Evolutionary conservation across 73 alveolate genomes (phyloP).

Genomic region (Symbiodinium natans): DNA sequence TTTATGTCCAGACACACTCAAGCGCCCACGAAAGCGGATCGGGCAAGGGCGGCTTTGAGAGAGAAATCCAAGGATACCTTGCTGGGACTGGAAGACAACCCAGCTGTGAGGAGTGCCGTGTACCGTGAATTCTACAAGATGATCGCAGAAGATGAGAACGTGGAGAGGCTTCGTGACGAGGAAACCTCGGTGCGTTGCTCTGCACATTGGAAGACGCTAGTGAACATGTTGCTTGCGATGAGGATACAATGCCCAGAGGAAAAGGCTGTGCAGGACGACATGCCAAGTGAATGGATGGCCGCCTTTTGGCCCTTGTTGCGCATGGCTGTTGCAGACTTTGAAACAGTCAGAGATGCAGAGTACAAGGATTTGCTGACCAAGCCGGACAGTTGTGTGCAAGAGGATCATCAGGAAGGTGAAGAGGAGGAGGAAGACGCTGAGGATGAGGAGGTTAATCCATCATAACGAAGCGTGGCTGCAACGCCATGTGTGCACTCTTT

Average conservation of each 20-base stretch:
- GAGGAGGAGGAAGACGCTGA: background rate
- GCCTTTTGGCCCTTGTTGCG: slow-evolving; percentile 31
- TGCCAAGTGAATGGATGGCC: background rate
- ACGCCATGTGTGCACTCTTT: too few relatives aligned
- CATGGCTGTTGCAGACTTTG: slow-evolving; percentile 31
- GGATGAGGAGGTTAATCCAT: background rate
- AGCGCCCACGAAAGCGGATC: background rate
- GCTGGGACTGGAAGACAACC: slow-evolving; percentile 19
- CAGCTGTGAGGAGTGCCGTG: background rate
- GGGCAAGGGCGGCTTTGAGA: background rate
- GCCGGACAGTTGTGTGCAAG: background rate
- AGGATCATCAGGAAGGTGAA: background rate
- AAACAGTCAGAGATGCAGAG: background rate
- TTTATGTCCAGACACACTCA: background rate
- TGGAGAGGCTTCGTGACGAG: background rate
- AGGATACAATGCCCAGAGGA: background rate
- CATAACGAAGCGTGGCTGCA: too few relatives aligned
- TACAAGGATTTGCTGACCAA: slow-evolving; percentile 11
- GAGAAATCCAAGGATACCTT: background rate
- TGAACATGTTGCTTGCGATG: slow-evolving; percentile 13
- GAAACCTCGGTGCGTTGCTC: background rate
- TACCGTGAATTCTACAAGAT: background rate
- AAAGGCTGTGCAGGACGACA: background rate
- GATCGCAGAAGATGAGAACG: background rate
- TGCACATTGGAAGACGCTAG: background rate